Base-by-base conservation (phyloP, 2,329 filamentous ascomycete species). In the Apiospora pterosperma region DNA sequence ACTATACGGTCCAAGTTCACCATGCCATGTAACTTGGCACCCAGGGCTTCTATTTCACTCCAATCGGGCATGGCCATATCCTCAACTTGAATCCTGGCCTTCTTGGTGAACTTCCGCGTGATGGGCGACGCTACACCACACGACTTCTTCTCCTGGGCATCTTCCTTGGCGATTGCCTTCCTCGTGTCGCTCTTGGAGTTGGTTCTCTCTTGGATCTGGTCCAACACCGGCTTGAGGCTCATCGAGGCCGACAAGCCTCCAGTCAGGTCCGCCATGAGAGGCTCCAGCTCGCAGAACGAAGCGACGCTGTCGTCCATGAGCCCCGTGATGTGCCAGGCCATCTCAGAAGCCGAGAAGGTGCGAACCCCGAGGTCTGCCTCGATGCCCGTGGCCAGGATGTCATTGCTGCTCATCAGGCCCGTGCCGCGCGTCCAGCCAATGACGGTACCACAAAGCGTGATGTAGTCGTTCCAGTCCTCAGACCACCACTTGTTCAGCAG, bases 111-210 rank as follows among this genome's bases (percentile, higher is more conserved):
- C 23, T 31, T 63, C 2, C 61, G n/a, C 63, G 67, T 41, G 63
- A 60, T 5, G 63, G 75, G 88, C 88, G 73, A 85, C 88, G 66
- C 65, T 7, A 91, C 89, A 76, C 91, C 84, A 65, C 90, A 80
- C 81, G 90, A 90, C 77, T 90, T 88, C 77, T 67, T 65, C 36
- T 66, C 62, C 4, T 55, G 64, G n/a, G 69, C 61, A 31, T 75
- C 74, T 41, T 75, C 74, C 34, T 66, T 63, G 2, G 65, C 61
- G 19, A 76, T 62, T 5, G 71, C 71, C 39, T 65, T 69, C 16
- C 66, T 67, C 5, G 75, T 62, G 3, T 69, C 66, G 55, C 63
- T 69, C 48, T 44, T 69, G 8, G 63, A 66, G 44, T 63, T 72
- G 58, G 69, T 68, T 19, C 64, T 68, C 5, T 36, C 42, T 16